Base-by-base conservation (phyloP, 1,284 basidiomycete genomes). In the Ceratobasidium sp. region DNA sequence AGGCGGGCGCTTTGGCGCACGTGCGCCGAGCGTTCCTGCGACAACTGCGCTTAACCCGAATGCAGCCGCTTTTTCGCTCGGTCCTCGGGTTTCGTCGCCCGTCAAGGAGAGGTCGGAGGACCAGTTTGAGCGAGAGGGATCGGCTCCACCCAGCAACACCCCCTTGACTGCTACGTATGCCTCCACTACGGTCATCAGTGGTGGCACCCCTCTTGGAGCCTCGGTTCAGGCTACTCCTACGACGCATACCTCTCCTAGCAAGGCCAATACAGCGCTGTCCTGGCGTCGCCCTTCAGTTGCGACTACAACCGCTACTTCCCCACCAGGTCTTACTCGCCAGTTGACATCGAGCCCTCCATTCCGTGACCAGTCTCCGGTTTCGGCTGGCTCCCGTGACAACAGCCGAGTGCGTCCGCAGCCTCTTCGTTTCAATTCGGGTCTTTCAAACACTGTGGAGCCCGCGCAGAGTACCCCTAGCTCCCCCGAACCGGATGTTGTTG, bases 261-360 rank as follows among this genome's bases (percentile, higher is more conserved):
- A 92, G 81, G 91, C 91, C 3, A 91, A 93, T 77, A 80, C 85
- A 48, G 91, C 86, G 59, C 82, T 86, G 23, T 91, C 89, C 67
- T 93, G 91, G 91, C 85, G 91, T 77, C 88, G 92, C 60, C 72
- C 75, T 23, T 75, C 75, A 6, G 66, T 69, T 51, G 85, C 85
- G 63, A 86, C 85, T 21, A 85, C 84, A 77, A 88, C 86, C 77
- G 86, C 91, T 79, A 90, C 90, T 66, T 90, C 89, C 0, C 89
- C 90, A 53, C 89, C 89, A n/a, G 23, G 72, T 14, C 21, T 18
- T 23, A 25, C 48, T 21, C 64, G 62, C 56, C 42, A 59, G 48
- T 56, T 49, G 11, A 53, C 63, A 7, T 53, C 46, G 42, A 67
- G 58, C 64, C 72, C 59, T 53, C 72, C 54, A 48, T 60, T 59